A percentile compares a stretch with the other conserved stretches of the same genome.
Evolutionary conservation across 1,139 yeast species (phyloP).

Genomic region (Candida sp.): DNA sequence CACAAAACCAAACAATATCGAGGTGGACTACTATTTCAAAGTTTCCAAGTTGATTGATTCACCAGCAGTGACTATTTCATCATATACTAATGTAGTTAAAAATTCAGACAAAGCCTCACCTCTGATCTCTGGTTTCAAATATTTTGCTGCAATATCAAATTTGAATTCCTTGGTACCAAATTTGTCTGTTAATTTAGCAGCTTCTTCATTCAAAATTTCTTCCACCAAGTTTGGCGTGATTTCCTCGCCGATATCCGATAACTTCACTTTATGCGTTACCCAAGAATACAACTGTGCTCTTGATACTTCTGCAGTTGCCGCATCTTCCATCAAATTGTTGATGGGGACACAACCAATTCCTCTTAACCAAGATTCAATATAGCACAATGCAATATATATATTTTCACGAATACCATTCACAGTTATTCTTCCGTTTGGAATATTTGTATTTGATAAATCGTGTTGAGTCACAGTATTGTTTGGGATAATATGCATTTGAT

Average conservation of each 20-base stretch:
- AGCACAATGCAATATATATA: constrained; percentile 64
- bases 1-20: no score
- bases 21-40: constrained; percentile 4
- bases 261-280: constrained; percentile 63
- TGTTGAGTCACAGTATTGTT: constrained; percentile 51
- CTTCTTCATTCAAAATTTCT: constrained; percentile 56
- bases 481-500: constrained; percentile 58
- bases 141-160: constrained; percentile 13
- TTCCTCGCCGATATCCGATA: constrained; percentile 51
- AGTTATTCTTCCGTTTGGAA: constrained; percentile 58
- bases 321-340: constrained; percentile 79
- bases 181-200: constrained; percentile 37
- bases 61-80: constrained; percentile 13
- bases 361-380: constrained; percentile 78
- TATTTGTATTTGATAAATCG: constrained; percentile 63
- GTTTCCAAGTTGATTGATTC: constrained; percentile 10
- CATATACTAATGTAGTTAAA: constrained; percentile 16
- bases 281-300: constrained; percentile 77
- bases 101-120: constrained; percentile 10
- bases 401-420: constrained; percentile 70
- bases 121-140: constrained; percentile 14
- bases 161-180: constrained; percentile 5
- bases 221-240: constrained; percentile 52
- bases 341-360: constrained; percentile 77
- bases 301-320: constrained; percentile 82